Conservation (phyloP, 768 basidiomycete species). For the Kwoniella pini region DNA sequence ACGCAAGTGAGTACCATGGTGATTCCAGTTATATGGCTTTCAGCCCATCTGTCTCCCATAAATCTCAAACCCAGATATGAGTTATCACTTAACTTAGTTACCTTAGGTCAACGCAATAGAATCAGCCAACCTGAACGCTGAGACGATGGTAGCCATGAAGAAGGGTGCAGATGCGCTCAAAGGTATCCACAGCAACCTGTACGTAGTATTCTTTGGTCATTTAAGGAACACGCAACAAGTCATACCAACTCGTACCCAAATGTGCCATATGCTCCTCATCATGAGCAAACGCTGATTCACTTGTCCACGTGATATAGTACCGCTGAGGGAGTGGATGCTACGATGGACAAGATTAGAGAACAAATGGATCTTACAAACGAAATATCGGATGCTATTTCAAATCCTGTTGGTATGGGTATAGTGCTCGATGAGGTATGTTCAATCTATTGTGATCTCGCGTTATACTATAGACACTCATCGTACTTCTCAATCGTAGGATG, state of each 20-base stretch:
- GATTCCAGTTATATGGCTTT: too few relatives aligned
- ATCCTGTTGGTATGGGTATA: constrained; percentile 63
- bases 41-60: too few relatives aligned
- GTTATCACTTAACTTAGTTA: background rate
- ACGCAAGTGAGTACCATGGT: constrained; percentile 65
- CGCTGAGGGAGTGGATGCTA: constrained; percentile 83
- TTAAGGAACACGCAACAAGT: too few relatives aligned
- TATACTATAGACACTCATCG: background rate
- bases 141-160: constrained; percentile 98
- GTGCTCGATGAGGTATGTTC: constrained; percentile 70
- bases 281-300: background rate
- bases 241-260: too few relatives aligned
- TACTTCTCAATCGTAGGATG: constrained; percentile 62
- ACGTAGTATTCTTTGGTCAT: constrained; percentile 55
- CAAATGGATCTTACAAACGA: constrained; percentile 91
- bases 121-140: constrained; percentile 94
- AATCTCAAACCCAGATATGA: background rate
- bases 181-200: constrained; percentile 87
- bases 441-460: too few relatives aligned
- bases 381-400: constrained; percentile 83
- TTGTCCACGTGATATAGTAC: constrained; percentile 60
- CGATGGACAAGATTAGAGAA: constrained; percentile 82
- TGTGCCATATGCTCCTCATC: too few relatives aligned
- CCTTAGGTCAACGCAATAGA: constrained; percentile 83
- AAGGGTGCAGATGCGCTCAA: constrained; percentile 85